phyloP scores from a whole-genome alignment of 371 early-diverging fungal genomes.

The Mortierella sp. region DNA sequence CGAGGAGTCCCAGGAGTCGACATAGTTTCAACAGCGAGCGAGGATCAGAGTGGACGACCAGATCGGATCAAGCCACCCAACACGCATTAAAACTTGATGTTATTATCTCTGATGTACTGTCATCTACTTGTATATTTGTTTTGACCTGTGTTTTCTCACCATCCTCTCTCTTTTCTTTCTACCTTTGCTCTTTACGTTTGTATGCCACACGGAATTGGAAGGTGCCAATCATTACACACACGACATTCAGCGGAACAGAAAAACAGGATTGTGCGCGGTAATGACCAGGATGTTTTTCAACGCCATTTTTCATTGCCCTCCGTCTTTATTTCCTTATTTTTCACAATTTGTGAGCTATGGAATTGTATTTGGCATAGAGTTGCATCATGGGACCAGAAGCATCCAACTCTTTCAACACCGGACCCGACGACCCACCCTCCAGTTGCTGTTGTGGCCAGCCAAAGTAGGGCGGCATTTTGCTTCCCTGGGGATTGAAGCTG shows the following conservation, averaged over 20 bases:
- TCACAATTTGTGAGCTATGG: slow-evolving; percentile 44
- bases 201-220: no score
- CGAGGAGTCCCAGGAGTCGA: no score
- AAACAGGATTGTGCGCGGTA: no score
- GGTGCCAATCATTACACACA: no score
- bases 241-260: no score
- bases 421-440: not conserved
- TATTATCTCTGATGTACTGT: not conserved
- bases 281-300: no score
- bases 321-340: slow-evolving; percentile 11
- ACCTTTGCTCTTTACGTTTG: not conserved
- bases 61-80: not conserved
- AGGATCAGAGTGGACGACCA: no score
- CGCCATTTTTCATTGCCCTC: not conserved
- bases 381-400: slow-evolving; percentile 39
- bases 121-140: not conserved
- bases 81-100: not conserved
- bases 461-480: slow-evolving; percentile 45
- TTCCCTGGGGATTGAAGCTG: slow-evolving; percentile 49
- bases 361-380: slow-evolving; percentile 48
- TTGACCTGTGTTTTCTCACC: not conserved
- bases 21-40: no score
- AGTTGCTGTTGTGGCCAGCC: slow-evolving; percentile 52
- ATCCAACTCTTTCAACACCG: slow-evolving; percentile 45
- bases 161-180: not conserved